These are phyloP conservation scores for Tylopilus microsporus DNA, from an alignment of 1,284 basidiomycete species.

Conservation along the genomic window DNA sequence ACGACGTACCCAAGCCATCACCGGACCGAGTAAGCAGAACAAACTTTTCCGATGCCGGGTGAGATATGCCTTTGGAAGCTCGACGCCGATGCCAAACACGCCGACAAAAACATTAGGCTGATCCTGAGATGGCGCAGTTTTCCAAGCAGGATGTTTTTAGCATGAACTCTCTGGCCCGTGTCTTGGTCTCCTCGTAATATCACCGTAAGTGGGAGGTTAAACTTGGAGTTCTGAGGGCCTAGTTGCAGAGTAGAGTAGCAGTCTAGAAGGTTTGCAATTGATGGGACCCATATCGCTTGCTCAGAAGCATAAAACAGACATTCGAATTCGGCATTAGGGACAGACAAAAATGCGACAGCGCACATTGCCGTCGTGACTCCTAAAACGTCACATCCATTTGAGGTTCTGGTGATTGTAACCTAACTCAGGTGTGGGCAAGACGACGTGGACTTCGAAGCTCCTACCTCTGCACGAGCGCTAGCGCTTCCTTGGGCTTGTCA, in stretches of 20 bases:
- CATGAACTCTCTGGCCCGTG: too few relatives aligned
- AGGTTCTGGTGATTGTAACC: neutral
- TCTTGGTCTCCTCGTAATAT: too few relatives aligned
- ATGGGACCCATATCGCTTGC: neutral
- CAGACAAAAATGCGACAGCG: neutral
- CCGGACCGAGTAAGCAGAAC: conserved; percentile 79
- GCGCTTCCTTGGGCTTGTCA: conserved; percentile 51
- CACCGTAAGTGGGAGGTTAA: too few relatives aligned
- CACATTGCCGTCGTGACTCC: neutral
- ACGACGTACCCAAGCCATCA: conserved; percentile 79
- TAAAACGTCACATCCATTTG: neutral
- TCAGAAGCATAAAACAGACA: neutral
- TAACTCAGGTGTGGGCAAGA: neutral
- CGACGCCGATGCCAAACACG: conserved; percentile 97
- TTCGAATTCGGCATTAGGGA: neutral
- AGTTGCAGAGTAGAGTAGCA: neutral
- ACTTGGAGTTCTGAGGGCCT: too few relatives aligned
- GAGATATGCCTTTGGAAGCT: conserved; percentile 92
- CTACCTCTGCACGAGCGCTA: conserved; percentile 49
- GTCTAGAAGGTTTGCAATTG: neutral
- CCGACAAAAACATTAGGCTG: conserved; percentile 47
- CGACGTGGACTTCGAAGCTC: conserved; percentile 22
- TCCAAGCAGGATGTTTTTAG: neutral
- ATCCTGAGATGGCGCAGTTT: neutral
- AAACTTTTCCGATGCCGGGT: conserved; percentile 86